Evolutionary conservation across 768 basidiomycete genomes (phyloP), one percentile per base, ranked within the genome.

Genomic region (Tremella mesenterica): DNA sequence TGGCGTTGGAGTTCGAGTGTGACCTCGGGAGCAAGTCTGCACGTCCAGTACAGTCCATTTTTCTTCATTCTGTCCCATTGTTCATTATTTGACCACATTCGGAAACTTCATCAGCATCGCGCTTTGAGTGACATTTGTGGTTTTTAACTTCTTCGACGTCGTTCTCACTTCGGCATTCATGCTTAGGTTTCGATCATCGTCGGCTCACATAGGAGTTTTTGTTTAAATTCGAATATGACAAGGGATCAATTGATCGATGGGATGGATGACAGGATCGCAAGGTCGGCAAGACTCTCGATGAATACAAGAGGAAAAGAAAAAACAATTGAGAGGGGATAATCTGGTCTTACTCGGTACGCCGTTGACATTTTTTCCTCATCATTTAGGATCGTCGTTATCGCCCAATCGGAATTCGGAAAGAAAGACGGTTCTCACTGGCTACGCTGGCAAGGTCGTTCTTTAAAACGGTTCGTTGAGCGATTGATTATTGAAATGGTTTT

Each of bases 391-490:
- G 38, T 18, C 38, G 38, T 23, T 23, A n/a, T 41, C 38, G 38
- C 23, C n/a, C 38, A n/a, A n/a, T n/a, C 38, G 38, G 38, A 18
- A n/a, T 41, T 41, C 38, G 23, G 23, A 23, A 36, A 23, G 38
- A 41, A 41, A 23, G 38, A 41, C 38, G 23, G 23, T 41, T 41
- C 38, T 41, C 38, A 41, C 38, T 41, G 38, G 38, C 38, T 41
- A 41, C 38, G 38, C 38, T 18, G 38, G 38, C n/a, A 18, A 41
- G n/a, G 38, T n/a, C 23, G 23, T 41, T 23, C n/a, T 41, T 23
- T 41, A n/a, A 41, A 41, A 41, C n/a, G 38, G 38, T 41, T 41
- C 38, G 38, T 41, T 23, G 38, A 23, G n/a, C 38, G 23, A 41
- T 18, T 41, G 38, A 23, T 18, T 5, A 41, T 23, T 18, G 23